phyloP scores from a whole-genome alignment of 768 basidiomycete genomes.

The Tricholomella constricta region DNA sequence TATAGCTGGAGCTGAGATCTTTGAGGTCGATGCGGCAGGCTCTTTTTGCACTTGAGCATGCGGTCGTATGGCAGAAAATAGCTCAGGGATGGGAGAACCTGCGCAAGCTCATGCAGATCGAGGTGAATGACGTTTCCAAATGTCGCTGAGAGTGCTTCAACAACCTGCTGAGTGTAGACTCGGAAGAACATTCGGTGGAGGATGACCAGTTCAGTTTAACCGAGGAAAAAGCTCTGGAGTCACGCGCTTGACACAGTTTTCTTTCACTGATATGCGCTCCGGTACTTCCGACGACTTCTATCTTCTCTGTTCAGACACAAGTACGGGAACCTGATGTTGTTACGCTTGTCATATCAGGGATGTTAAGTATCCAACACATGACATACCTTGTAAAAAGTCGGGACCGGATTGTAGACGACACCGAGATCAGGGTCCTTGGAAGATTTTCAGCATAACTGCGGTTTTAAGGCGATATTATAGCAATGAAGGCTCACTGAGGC shows the following conservation, averaged over 20 bases:
- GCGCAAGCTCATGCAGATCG: background rate
- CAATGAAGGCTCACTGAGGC: slow-evolving; percentile 27
- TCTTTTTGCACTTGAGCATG: background rate
- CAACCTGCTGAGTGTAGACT: background rate
- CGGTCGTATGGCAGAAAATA: background rate
- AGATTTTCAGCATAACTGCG: background rate
- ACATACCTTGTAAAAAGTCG: slow-evolving; percentile 29
- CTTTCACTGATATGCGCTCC: background rate
- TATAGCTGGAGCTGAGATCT: background rate
- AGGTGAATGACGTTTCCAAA: background rate
- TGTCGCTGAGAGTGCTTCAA: background rate
- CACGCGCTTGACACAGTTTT: background rate
- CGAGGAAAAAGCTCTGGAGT: background rate
- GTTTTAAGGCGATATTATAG: background rate
- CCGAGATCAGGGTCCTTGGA: slow-evolving; percentile 38
- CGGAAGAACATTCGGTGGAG: slow-evolving; percentile 3
- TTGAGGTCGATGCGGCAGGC: background rate
- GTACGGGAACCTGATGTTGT: slow-evolving; percentile 24
- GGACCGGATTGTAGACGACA: slow-evolving; percentile 40
- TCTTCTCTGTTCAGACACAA: slow-evolving; percentile 19
- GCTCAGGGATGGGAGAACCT: background rate
- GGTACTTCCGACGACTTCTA: background rate
- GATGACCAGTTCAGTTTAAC: slow-evolving; percentile 6
- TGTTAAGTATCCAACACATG: background rate
- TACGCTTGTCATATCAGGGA: slow-evolving; percentile 9